Percentiles rank a stretch among this genome's conserved stretches.
Conservation (phyloP, 2,329 filamentous ascomycete species). For the Xylariaceae sp. region DNA sequence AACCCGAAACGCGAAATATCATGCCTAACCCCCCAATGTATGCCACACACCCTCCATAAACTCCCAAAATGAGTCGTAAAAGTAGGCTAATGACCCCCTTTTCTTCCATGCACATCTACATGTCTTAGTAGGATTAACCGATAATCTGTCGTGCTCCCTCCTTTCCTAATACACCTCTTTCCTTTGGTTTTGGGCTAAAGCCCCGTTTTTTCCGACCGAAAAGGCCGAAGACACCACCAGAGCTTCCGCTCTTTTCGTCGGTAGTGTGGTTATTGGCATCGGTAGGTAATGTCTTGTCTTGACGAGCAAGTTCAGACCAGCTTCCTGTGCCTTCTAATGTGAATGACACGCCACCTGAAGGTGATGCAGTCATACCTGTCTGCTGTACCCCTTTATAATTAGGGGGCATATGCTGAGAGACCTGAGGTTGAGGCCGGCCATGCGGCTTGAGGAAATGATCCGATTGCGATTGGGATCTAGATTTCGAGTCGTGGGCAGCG, state of each 20-base stretch:
- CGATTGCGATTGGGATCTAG: constrained; percentile 10
- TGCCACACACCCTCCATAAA: constrained; percentile 15
- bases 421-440: constrained; percentile 18
- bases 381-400: constrained; percentile 44
- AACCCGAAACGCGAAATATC: constrained; percentile 11
- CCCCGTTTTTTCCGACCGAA: constrained; percentile 85
- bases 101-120: constrained; percentile 3
- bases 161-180: constrained; percentile 88
- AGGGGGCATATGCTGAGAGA: constrained; percentile 34
- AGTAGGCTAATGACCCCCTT: constrained; percentile 10
- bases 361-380: constrained; percentile 63
- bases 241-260: constrained; percentile 49
- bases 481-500: constrained; percentile 13
- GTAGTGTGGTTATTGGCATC: constrained; percentile 52
- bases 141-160: constrained; percentile 85
- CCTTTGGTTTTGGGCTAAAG: constrained; percentile 88
- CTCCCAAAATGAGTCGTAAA: constrained; percentile 20
- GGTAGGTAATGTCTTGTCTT: constrained; percentile 67
- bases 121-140: constrained; percentile 41
- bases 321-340: constrained; percentile 83
- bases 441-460: constrained; percentile 10
- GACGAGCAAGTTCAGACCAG: constrained; percentile 86
- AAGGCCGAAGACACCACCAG: constrained; percentile 83
- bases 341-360: constrained; percentile 81
- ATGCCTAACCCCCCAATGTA: constrained; percentile 11